Percentiles rank a stretch among this genome's conserved stretches.
Evolutionary conservation across 805 yeast species (phyloP).

Genomic region (Candida coleopterorum): DNA sequence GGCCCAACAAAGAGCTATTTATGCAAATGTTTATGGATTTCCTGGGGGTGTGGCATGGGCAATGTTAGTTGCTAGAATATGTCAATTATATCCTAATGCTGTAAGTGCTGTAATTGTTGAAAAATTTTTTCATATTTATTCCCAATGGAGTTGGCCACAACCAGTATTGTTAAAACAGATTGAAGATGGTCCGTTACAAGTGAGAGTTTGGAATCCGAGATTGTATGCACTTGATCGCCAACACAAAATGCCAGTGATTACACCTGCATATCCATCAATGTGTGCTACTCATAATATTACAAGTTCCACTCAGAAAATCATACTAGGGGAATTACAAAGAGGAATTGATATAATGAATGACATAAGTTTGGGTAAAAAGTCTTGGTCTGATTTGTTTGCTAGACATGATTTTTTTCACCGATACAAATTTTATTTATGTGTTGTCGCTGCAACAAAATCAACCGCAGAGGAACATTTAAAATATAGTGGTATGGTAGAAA

Average conservation of each 20-base stretch:
- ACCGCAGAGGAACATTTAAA: constrained; percentile 76
- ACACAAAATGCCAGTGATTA: constrained; percentile 95
- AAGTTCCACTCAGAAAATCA: constrained; percentile 78
- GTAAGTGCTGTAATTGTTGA: constrained; percentile 88
- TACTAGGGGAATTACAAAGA: constrained; percentile 71
- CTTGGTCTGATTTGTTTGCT: constrained; percentile 72
- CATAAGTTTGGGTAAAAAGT: constrained; percentile 55
- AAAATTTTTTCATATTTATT: constrained; percentile 79
- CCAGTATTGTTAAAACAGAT: constrained; percentile 90
- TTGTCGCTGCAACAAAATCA: constrained; percentile 72
- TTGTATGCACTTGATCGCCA: constrained; percentile 83
- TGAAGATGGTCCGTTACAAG: constrained; percentile 96
- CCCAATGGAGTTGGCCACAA: constrained; percentile 98
- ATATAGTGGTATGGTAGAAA: constrained; percentile 93
- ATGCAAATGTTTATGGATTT: constrained; percentile 92
- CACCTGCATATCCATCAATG: constrained; percentile 98
- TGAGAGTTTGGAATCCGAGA: constrained; percentile 94
- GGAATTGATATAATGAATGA: constrained; percentile 70
- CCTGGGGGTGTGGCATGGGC: constrained; percentile 99
- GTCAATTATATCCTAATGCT: constrained; percentile 95
- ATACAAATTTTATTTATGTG: constrained; percentile 82
- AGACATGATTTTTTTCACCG: constrained; percentile 78
- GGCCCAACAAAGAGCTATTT: constrained; percentile 94
- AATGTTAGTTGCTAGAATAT: constrained; percentile 95
- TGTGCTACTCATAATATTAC: constrained; percentile 97